phyloP scores from a whole-genome alignment of 495 filamentous ascomycete species.

The Talaromyces thailandensis region DNA sequence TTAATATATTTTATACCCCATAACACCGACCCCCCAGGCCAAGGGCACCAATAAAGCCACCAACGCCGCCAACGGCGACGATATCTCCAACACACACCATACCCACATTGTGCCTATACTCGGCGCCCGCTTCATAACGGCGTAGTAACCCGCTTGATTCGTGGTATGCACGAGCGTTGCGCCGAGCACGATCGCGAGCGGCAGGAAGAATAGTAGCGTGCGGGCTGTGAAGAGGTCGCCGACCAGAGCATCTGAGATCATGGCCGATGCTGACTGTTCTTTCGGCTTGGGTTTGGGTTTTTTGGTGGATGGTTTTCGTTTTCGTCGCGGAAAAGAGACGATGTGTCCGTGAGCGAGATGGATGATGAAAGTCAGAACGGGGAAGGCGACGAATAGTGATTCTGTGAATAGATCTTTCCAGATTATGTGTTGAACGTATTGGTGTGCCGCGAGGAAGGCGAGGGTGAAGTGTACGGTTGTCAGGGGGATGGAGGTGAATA shows the following conservation, averaged over 20 bases:
- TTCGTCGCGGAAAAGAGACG: constrained; percentile 18
- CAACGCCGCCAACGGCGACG: constrained; percentile 53
- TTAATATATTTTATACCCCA: constrained; percentile 46
- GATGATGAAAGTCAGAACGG: constrained; percentile 32
- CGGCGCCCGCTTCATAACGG: constrained; percentile 86
- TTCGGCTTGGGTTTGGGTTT: neutral
- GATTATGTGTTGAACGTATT: constrained; percentile 66
- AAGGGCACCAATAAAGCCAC: constrained; percentile 42
- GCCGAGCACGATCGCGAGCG: constrained; percentile 56
- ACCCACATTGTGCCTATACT: constrained; percentile 88
- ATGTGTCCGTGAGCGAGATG: constrained; percentile 40
- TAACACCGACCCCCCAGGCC: constrained; percentile 57
- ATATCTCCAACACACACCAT: constrained; percentile 83
- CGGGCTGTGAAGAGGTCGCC: constrained; percentile 9
- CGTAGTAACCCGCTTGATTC: constrained; percentile 71
- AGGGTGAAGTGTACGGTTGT: constrained; percentile 79
- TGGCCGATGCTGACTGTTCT: neutral
- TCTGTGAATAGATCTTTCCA: constrained; percentile 46
- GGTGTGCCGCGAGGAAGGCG: constrained; percentile 83
- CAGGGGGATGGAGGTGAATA: constrained; percentile 53
- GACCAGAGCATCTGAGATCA: neutral
- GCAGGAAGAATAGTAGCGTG: constrained; percentile 27
- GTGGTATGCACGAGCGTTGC: constrained; percentile 73
- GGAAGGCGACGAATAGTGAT: constrained; percentile 27
- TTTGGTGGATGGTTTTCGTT: neutral